Conservation (phyloP, 2,329 filamentous ascomycete genomes). For the Fusarium drepaniforme region DNA sequence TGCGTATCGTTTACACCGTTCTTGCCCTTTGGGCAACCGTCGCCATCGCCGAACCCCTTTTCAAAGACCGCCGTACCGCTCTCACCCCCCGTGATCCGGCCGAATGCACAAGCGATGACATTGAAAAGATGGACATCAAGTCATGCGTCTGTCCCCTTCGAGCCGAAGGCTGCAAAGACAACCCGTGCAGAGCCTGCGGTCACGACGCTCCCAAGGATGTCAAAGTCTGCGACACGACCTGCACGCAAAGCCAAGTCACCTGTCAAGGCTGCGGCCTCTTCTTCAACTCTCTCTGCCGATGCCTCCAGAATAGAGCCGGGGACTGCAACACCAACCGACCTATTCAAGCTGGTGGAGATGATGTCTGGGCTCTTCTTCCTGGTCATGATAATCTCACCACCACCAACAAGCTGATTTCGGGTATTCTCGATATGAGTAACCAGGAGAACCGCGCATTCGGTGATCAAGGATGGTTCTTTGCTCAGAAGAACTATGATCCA, state of each 20-base stretch:
- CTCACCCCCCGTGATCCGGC: not conserved
- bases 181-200: not conserved
- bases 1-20: not conserved
- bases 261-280: not conserved
- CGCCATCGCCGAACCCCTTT: not conserved
- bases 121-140: not conserved
- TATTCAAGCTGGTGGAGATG: not conserved
- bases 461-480: conserved; percentile 21
- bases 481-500: conserved; percentile 16
- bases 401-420: conserved; percentile 7
- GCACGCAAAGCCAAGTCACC: not conserved
- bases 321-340: not conserved
- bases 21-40: not conserved
- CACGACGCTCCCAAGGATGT: not conserved
- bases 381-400: conserved; percentile 18
- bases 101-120: not conserved
- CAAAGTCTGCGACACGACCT: not conserved
- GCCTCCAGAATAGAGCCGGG: not conserved
- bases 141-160: not conserved
- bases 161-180: not conserved
- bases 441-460: not conserved
- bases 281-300: not conserved
- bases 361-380: conserved; percentile 11
- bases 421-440: conserved; percentile 17
- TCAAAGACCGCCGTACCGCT: not conserved